phyloP scores from a whole-genome alignment of 164 flowering plant species.

The Echeveria elegans region DNA sequence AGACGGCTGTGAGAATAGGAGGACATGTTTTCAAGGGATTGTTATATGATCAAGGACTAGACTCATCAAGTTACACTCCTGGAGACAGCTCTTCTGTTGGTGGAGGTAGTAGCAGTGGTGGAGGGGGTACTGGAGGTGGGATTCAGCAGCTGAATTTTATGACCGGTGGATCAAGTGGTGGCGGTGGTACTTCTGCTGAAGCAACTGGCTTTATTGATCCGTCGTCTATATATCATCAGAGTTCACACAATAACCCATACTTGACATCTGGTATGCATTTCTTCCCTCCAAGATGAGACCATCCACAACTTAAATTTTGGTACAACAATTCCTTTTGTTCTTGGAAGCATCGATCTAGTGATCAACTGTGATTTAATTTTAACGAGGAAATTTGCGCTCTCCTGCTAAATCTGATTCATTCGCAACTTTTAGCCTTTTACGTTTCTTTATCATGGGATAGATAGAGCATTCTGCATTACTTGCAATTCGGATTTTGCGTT shows the following conservation, averaged over 20 bases:
- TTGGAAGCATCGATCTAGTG: neutral
- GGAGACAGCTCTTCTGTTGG: slow-evolving; percentile 43
- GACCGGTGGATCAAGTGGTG: slow-evolving; percentile 11
- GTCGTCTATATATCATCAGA: neutral
- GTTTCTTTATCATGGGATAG: neutral
- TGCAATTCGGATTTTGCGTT: neutral
- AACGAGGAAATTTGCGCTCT: neutral
- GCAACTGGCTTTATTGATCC: slow-evolving; percentile 10
- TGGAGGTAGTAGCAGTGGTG: slow-evolving; percentile 20
- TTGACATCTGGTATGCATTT: slow-evolving; percentile 50
- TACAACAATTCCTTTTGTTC: neutral
- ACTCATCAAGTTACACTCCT: slow-evolving; percentile 20
- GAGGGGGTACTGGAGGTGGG: slow-evolving; percentile 14
- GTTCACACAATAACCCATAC: neutral
- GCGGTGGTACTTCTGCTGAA: slow-evolving; percentile 15
- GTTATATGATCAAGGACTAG: slow-evolving; percentile 81
- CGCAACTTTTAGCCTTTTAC: neutral
- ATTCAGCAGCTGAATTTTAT: slow-evolving; percentile 35
- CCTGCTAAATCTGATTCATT: neutral
- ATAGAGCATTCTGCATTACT: neutral
- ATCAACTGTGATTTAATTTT: neutral
- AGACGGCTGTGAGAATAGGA: neutral
- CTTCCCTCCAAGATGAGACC: slow-evolving; percentile 42
- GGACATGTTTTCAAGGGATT: slow-evolving; percentile 60
- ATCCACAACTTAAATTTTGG: neutral